A percentile compares a stretch with the other conserved stretches of the same genome.
Evolutionary conservation across 2,329 filamentous ascomycete species (phyloP).

Genomic region (Botrytis hyacinthi): DNA sequence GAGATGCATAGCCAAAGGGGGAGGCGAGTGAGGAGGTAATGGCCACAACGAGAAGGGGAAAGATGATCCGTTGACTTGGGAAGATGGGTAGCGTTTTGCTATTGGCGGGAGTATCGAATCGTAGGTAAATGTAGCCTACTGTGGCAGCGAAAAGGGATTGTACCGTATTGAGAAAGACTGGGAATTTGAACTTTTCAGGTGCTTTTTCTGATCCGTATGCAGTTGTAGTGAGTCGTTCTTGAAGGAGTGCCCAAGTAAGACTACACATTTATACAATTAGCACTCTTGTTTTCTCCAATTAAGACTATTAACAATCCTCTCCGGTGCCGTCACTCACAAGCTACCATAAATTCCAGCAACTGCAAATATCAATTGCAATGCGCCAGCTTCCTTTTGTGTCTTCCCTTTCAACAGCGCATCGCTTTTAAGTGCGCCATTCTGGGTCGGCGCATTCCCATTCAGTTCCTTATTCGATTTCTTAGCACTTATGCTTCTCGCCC

Average conservation of each 20-base stretch:
- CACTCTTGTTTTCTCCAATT: neutral
- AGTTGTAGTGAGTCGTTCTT: constrained; percentile 96
- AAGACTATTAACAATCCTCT: neutral
- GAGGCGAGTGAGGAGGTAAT: constrained; percentile 84
- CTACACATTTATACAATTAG: constrained; percentile 45
- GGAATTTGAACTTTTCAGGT: constrained; percentile 83
- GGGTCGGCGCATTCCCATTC: constrained; percentile 28
- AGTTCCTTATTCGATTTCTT: constrained; percentile 30
- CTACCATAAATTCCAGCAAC: constrained; percentile 96
- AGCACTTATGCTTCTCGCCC: constrained; percentile 38
- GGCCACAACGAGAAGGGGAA: constrained; percentile 79
- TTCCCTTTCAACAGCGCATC: constrained; percentile 23
- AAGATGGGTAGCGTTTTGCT: constrained; percentile 65
- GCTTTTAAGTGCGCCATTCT: constrained; percentile 37
- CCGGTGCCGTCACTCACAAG: constrained; percentile 62
- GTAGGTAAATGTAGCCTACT: constrained; percentile 79
- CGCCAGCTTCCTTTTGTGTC: constrained; percentile 53
- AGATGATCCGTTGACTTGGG: constrained; percentile 70
- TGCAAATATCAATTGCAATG: constrained; percentile 76
- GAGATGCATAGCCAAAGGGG: constrained; percentile 91
- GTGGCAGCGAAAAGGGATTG: constrained; percentile 86
- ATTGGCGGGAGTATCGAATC: constrained; percentile 56
- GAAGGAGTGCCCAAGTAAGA: constrained; percentile 92
- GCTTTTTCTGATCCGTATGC: constrained; percentile 64
- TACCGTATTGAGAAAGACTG: constrained; percentile 93